Evolutionary conservation across 345 rosid species (phyloP), one percentile per base, ranked within the genome.

Genomic region (Hibiscus syriacus): DNA sequence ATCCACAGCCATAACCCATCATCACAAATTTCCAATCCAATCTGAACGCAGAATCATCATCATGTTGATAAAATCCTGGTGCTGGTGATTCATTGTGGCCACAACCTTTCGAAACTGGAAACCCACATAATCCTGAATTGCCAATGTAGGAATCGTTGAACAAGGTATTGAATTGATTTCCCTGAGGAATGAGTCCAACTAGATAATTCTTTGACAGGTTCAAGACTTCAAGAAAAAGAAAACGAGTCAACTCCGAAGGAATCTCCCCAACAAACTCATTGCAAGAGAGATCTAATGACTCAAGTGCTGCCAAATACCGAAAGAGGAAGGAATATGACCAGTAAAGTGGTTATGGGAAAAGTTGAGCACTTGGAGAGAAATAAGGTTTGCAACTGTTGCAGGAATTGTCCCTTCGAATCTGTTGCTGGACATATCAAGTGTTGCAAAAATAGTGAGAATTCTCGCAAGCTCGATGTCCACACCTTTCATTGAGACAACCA

Each of bases 361-460:
- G 16, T 54, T 54, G 58, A 54, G 58, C n/a, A 54, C 32, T 4
- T 1, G 0, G 32, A 23, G 58, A 54, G 30, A 54, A 11, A 2
- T 0, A 4, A 54, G 26, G 2, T 12, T 12, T 54, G 30, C 58
- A 23, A 25, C 32, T 54, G 4, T 23, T 54, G 4, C 17, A 10
- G 58, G 17, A 23, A 54, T 54, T 25, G 1, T 41, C 3, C 19
- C 50, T 5, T 22, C 1, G 17, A 68, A 76, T 1, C 13, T 19
- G 45, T 76, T 76, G 67, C 32, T 46, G 17, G 80, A 76, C 22
- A 72, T 1, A 38, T 72, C 76, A n/a, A 77, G 60, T 27, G 65
- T 3, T 63, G 73, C 70, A 23, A 78, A 67, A 14, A 55, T 38
- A 12, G 54, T 67, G 16, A 66, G 56, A 55, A 76, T 66, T 53